Evolutionary conservation across 164 flowering plant genomes (phyloP).

Genomic region (Sedum album): DNA sequence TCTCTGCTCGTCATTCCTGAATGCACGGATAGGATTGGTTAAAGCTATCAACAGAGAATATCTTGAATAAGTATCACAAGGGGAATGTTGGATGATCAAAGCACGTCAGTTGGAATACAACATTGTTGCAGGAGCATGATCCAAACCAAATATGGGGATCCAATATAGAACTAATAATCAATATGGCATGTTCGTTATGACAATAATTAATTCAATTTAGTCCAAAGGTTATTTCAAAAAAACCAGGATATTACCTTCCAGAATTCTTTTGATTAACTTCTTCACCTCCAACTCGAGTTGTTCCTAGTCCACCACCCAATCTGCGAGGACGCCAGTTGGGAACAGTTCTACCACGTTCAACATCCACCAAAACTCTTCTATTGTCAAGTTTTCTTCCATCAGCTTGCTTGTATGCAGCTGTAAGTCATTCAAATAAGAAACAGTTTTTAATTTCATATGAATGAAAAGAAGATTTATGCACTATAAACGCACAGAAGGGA

Average conservation of each 20-base stretch:
- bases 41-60: not conserved
- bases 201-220: not conserved
- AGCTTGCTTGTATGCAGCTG: conserved; percentile 99
- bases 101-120: too few species aligned
- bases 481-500: not conserved
- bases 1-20: not conserved
- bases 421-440: conserved; percentile 11
- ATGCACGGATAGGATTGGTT: not conserved
- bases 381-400: conserved; percentile 97
- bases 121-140: too few species aligned
- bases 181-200: not conserved
- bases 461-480: not conserved
- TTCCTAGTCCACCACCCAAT: conserved; percentile 98
- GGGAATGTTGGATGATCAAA: too few species aligned
- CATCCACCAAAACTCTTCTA: conserved; percentile 94
- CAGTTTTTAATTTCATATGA: not conserved
- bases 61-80: not conserved
- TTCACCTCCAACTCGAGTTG: conserved; percentile 91
- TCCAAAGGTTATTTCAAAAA: not conserved
- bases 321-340: conserved; percentile 99
- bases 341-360: conserved; percentile 98
- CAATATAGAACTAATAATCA: too few species aligned
- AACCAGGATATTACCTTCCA: conserved; percentile 51
- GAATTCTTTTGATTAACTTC: conserved; percentile 62
- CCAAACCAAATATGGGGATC: too few species aligned